Evolutionary conservation across 2,329 filamentous ascomycete species (phyloP).

Genomic region (Metarhizium robertsii): DNA sequence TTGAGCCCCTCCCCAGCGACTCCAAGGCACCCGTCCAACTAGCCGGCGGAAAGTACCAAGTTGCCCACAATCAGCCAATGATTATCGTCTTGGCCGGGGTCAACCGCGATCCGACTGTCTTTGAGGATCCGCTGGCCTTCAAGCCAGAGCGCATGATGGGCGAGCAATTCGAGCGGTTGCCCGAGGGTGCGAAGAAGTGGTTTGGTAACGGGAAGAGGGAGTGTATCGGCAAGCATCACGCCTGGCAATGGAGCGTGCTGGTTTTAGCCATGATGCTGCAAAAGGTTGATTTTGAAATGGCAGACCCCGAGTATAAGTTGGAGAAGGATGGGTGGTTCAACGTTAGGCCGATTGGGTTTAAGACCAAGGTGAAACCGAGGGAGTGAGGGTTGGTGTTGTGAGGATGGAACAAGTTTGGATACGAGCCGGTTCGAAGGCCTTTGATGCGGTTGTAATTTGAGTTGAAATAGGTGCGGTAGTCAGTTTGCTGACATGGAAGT

Average conservation of each 20-base stretch:
- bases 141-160: constrained; percentile 40
- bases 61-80: constrained; percentile 38
- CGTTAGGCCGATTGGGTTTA: constrained; percentile 36
- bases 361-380: constrained; percentile 32
- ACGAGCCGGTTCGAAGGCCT: not conserved
- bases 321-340: constrained; percentile 45
- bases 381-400: not conserved
- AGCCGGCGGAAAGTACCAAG: constrained; percentile 37
- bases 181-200: constrained; percentile 37
- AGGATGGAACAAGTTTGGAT: not conserved
- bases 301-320: constrained; percentile 28
- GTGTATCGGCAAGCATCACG: constrained; percentile 43
- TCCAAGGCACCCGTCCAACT: constrained; percentile 36
- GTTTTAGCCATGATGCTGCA: constrained; percentile 32
- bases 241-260: constrained; percentile 34
- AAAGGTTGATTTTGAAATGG: constrained; percentile 36
- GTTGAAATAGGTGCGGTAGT: not conserved
- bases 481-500: not conserved
- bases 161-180: constrained; percentile 31
- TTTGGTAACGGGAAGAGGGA: constrained; percentile 43
- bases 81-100: constrained; percentile 41
- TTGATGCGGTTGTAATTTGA: not conserved
- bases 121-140: constrained; percentile 36
- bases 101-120: constrained; percentile 38
- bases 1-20: constrained; percentile 32